Evolutionary conservation across 345 rosid species (phyloP).

Genomic region (Psidium friedrichsthalianum): DNA sequence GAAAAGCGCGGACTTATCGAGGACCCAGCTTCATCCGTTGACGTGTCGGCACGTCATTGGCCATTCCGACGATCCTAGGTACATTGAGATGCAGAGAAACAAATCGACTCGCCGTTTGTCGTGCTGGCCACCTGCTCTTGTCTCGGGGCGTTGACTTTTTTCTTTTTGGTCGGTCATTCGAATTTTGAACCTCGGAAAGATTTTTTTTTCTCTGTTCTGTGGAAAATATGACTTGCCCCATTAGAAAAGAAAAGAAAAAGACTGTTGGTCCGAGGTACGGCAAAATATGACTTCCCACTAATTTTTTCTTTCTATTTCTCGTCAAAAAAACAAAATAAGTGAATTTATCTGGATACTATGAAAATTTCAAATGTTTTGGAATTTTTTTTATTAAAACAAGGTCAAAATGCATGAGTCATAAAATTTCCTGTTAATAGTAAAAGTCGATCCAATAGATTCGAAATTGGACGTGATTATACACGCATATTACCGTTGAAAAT

Average conservation of each 20-base stretch:
- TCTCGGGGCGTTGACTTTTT: neutral
- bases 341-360: too few relatives aligned
- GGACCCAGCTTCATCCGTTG: neutral
- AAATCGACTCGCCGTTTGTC: neutral
- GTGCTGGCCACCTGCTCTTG: neutral
- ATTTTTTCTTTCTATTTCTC: too few relatives aligned
- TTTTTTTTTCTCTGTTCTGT: neutral
- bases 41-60: neutral
- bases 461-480: neutral
- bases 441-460: neutral
- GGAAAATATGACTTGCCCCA: neutral
- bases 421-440: too few relatives aligned
- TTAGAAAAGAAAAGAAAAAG: too few relatives aligned
- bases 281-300: too few relatives aligned
- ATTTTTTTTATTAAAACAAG: too few relatives aligned
- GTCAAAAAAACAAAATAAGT: too few relatives aligned
- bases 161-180: neutral
- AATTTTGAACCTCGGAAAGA: neutral
- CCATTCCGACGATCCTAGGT: neutral
- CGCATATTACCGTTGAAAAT: rapidly evolving
- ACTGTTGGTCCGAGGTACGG: neutral
- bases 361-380: too few relatives aligned
- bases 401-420: too few relatives aligned
- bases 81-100: neutral
- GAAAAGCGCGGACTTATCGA: neutral